These are phyloP conservation scores for Microbotryum lychnidis-dioicae DNA, from an alignment of 1,284 basidiomycete genomes.

Conservation along the genomic window DNA sequence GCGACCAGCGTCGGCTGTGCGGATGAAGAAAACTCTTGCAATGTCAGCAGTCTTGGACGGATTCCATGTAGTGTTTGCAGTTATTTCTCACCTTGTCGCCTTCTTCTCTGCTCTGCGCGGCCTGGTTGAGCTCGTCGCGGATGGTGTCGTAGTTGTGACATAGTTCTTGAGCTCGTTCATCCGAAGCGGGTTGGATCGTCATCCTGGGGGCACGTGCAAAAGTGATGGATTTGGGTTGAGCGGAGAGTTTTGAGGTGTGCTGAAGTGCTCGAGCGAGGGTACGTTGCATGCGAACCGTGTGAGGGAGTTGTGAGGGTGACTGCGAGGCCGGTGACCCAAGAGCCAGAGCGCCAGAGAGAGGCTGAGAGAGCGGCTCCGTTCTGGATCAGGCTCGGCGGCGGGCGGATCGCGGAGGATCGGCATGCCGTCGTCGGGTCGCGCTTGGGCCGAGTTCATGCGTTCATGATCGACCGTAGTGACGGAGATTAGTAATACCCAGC, in stretches of 20 bases:
- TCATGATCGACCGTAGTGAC: no score
- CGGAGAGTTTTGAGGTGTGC: no score
- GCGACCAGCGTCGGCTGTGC: constrained; percentile 58
- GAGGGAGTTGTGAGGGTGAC: background rate
- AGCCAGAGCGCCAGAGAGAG: no score
- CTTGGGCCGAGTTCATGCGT: no score
- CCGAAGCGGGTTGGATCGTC: constrained; percentile 13
- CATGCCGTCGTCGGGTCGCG: no score
- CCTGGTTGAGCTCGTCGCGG: constrained; percentile 37
- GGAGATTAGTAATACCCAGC: no score
- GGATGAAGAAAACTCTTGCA: constrained; percentile 18
- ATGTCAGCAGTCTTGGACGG: no score
- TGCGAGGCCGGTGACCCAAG: background rate
- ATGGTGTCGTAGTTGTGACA: constrained; percentile 42
- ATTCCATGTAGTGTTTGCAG: background rate
- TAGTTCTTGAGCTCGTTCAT: constrained; percentile 41
- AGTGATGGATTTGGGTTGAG: background rate
- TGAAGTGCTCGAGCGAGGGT: background rate
- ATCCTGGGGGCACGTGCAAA: constrained; percentile 5
- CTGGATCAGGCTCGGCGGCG: no score
- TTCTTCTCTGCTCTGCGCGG: constrained; percentile 12
- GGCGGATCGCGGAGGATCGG: no score
- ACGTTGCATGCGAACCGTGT: background rate
- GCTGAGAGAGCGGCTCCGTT: no score
- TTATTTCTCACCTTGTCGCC: constrained; percentile 1